Evolutionary conservation across 2,329 filamentous ascomycete species (phyloP).

Genomic region (Lachnellula hyalina): DNA sequence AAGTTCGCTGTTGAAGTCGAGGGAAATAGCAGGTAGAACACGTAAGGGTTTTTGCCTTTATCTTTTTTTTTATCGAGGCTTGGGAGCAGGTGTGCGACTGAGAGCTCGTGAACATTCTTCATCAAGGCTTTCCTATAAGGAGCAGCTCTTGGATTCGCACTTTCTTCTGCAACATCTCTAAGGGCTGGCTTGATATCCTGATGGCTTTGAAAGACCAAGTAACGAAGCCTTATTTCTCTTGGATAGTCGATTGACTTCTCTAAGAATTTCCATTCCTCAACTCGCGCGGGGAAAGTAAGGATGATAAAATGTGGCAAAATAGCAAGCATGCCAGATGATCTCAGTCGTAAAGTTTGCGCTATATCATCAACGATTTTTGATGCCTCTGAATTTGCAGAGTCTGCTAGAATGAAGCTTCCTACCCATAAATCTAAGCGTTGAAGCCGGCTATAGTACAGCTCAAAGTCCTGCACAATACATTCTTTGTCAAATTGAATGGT

Average conservation of each 20-base stretch:
- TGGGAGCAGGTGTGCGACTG: conserved; percentile 17
- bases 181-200: conserved; percentile 1
- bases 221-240: conserved; percentile 16
- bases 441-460: conserved; percentile 7
- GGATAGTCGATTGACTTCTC: conserved; percentile 6
- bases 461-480: conserved; percentile 25
- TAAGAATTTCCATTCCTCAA: conserved; percentile 28
- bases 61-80: conserved; percentile 1
- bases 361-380: conserved; percentile 13
- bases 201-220: conserved; percentile 21
- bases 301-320: conserved; percentile 15
- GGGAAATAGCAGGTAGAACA: conserved; percentile 48
- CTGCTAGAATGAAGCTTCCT: conserved; percentile 10
- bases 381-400: conserved; percentile 5
- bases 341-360: conserved; percentile 17
- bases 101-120: conserved; percentile 19
- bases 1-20: conserved; percentile 34
- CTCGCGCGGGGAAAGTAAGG: conserved; percentile 23
- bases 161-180: not conserved
- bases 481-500: conserved; percentile 20
- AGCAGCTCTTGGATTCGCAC: not conserved
- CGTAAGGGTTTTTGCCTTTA: conserved; percentile 15
- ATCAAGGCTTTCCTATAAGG: conserved; percentile 15
- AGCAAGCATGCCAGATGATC: conserved; percentile 20
- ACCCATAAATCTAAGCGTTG: conserved; percentile 8